Evolutionary conservation across 352 stramenopile genomes (phyloP), one percentile per base, ranked within the genome.

Genomic region (Peronospora farinosa): DNA sequence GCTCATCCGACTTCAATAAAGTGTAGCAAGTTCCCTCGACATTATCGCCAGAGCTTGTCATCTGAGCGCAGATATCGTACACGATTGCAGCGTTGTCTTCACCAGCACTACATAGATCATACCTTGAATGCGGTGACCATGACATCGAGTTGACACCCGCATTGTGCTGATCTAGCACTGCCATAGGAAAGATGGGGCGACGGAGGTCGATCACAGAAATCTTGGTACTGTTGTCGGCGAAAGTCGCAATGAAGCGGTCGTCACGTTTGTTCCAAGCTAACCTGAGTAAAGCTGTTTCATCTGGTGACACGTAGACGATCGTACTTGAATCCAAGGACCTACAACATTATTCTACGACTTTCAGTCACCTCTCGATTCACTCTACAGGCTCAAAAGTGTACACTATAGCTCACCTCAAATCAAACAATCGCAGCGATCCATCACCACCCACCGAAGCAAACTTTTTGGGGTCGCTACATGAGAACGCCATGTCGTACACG

Each of bases 401-500:
- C 28, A 12, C n/a, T 28, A 35, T 10, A 11, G 33, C 66, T 75
- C 57, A 97, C 67, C 96, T 65, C 40, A 99, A 78, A 63, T 99
- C 97, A 67, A 99, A 99, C 39, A 98, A 79, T 3, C 96, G 87
- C 6, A 99, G 72, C 15, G 88, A 97, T 13, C 96, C 96, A 57
- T 99, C 97, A 4, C 89, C 96, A 7, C 96, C 95, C 1, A 98
- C 96, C 0, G 90, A 97, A 3, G 89, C 95, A 70, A 99, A 99
- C 1, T 97, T 82, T 55, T 98, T 86, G 0, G 63, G 44, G 16
- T 96, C 93, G 13, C 94, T 77, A n/a, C 94, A 76, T 4, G 92
- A 95, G 53, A 98, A 99, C 10, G 94, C 88, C 17, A 98, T 89
- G 72, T 99, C 96, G 65, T 98, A 99, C 3, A 99, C 97, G 69